Base-by-base conservation (phyloP, 1,284 basidiomycete species). In the Ganoderma lucidum region DNA sequence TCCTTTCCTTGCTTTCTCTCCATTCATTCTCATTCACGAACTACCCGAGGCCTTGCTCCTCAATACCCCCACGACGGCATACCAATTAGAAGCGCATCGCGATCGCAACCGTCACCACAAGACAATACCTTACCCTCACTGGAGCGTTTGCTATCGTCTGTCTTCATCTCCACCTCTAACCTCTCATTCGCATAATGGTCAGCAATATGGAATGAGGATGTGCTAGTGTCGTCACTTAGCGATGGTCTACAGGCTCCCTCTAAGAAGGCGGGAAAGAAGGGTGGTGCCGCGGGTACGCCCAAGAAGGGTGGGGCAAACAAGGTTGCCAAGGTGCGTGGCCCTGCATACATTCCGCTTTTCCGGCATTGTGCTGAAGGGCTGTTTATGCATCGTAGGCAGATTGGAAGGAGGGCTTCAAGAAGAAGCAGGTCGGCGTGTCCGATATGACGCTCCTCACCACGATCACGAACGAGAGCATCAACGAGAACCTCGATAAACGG, bases 361-460 rank as follows among this genome's bases (percentile, higher is more conserved):
- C 42, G 56, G 9, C 10, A 3, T 63, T 8, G 32, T 14, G 39
- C 19, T 55, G 12, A 30, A 5, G 42, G 32, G 14, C 37, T 32
- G 39, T 14, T 6, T 32, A 60, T 56, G 44, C 37, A 14, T 30
- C 19, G 19, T 69, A 98, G 96, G 96, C 96, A 66, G 96, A 98
- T 80, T 98, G 96, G 96, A 96, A 96, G 80, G 96, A 98, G 78
- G 95, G 96, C 19, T 97, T 98, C 87, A 96, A 96, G 90, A 98
- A 97, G 90, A 97, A 97, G 83, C 91, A 94, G 82, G 95, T 97
- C 68, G 98, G 98, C 70, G 97, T 99, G 68, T 93, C 96, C 65
- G 98, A 99, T 84, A 99, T 99, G 98, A 99, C 98, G 10, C 84
- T 99, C 71, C 86, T 99, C 71, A 95, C 95, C 65, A 98, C 96